These are phyloP conservation scores for Stemphylium lycopersici DNA, from an alignment of 2,329 filamentous ascomycete genomes.

Conservation along the genomic window DNA sequence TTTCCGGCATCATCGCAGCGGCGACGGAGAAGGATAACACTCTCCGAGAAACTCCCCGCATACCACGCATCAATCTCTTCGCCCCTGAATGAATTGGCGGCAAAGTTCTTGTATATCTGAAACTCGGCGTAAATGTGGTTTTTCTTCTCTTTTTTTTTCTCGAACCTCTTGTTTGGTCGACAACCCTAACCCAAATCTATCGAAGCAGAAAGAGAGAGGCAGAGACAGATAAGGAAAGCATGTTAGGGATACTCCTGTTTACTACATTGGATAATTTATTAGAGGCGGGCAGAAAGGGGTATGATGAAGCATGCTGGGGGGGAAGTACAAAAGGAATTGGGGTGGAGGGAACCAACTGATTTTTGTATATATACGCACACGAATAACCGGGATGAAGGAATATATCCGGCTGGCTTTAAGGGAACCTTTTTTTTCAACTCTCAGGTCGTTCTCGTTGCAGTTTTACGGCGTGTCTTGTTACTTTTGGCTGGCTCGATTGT, in stretches of 20 bases:
- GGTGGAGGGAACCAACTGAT: not conserved
- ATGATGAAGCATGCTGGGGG: not conserved
- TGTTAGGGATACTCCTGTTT: not conserved
- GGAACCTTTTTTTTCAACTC: not conserved
- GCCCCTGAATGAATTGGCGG: not conserved
- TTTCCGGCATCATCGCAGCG: slow-evolving; percentile 11
- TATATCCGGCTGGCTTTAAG: not conserved
- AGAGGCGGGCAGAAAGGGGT: not conserved
- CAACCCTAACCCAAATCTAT: not conserved
- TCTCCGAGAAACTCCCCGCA: not conserved
- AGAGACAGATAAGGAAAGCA: not conserved
- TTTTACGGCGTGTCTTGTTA: too few relatives aligned
- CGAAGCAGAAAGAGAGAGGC: not conserved
- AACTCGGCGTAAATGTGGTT: slow-evolving; percentile 14
- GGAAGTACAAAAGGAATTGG: not conserved
- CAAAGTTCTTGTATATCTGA: slow-evolving; percentile 15
- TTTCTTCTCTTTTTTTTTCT: not conserved
- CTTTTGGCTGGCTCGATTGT: too few relatives aligned
- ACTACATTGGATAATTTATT: slow-evolving; percentile 12
- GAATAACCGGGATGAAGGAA: not conserved
- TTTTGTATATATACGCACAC: slow-evolving; percentile 5
- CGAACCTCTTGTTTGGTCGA: not conserved
- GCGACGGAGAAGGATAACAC: not conserved
- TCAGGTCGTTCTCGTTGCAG: too few relatives aligned
- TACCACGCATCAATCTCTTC: slow-evolving; percentile 13